Evolutionary conservation across 2,329 filamentous ascomycete species (phyloP).

Genomic region (Fusarium luffae): DNA sequence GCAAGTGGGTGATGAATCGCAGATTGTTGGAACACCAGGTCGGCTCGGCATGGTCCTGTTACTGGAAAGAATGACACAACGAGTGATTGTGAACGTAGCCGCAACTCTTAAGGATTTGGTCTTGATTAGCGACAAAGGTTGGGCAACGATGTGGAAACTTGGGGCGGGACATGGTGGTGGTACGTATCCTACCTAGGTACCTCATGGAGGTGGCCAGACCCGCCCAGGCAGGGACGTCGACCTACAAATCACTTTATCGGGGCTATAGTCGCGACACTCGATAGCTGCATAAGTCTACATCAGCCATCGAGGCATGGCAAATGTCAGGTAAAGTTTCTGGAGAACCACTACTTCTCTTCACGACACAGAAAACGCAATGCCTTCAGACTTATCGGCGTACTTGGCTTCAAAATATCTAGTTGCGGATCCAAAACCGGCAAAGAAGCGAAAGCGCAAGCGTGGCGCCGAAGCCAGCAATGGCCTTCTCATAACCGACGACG

Average conservation of each 20-base stretch:
- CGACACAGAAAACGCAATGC: conserved; percentile 53
- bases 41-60: conserved; percentile 49
- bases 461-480: conserved; percentile 60
- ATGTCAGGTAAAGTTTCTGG: not conserved
- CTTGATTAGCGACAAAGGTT: conserved; percentile 34
- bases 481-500: conserved; percentile 73
- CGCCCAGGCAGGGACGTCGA: conserved; percentile 1
- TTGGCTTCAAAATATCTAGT: conserved; percentile 90
- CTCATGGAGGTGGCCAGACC: conserved; percentile 21
- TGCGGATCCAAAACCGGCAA: conserved; percentile 65
- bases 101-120: conserved; percentile 18
- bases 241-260: conserved; percentile 24
- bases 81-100: conserved; percentile 18
- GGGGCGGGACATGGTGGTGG: conserved; percentile 32
- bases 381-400: conserved; percentile 79
- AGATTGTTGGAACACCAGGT: conserved; percentile 33
- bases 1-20: conserved; percentile 39
- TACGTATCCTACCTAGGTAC: conserved; percentile 42
- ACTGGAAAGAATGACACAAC: conserved; percentile 10
- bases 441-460: conserved; percentile 73
- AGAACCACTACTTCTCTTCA: not conserved
- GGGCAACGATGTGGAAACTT: conserved; percentile 43
- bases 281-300: conserved; percentile 43
- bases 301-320: conserved; percentile 15
- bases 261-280: conserved; percentile 25